Evolutionary conservation across 2,329 filamentous ascomycete genomes (phyloP).

Genomic region (Cyphellophora europaea): DNA sequence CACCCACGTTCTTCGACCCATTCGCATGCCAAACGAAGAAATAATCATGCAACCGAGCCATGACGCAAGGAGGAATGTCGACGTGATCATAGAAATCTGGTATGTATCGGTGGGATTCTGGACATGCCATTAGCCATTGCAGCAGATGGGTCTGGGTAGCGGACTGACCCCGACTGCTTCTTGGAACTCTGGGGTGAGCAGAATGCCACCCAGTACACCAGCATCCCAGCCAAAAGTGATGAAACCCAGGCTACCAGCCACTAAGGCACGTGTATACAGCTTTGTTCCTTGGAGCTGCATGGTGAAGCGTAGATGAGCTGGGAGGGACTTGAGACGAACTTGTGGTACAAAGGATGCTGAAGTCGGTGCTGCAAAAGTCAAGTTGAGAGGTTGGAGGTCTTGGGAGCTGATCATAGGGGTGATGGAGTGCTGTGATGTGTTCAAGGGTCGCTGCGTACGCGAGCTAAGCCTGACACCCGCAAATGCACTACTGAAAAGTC

Average conservation of each 20-base stretch:
- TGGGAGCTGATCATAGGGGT: too few relatives aligned
- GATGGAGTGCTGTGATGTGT: too few relatives aligned
- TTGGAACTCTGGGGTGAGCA: conserved; percentile 21
- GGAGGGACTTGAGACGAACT: too few relatives aligned
- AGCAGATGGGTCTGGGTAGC: not conserved
- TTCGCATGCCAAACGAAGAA: conserved; percentile 14
- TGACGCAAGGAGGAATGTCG: conserved; percentile 5
- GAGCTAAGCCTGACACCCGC: too few relatives aligned
- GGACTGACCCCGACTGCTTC: conserved; percentile 15
- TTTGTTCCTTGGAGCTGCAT: not conserved
- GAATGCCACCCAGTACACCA: conserved; percentile 25
- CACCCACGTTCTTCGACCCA: conserved; percentile 26
- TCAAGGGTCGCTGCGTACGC: too few relatives aligned
- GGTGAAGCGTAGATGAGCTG: not conserved
- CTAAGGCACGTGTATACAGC: not conserved
- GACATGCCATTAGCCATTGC: not conserved
- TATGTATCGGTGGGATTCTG: conserved; percentile 2
- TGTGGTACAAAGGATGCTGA: too few relatives aligned
- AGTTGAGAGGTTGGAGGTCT: too few relatives aligned
- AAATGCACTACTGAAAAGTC: too few relatives aligned
- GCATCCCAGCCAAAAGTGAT: conserved; percentile 71
- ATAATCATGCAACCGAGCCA: conserved; percentile 20
- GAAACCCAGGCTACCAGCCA: conserved; percentile 15
- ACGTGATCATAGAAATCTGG: conserved; percentile 8
- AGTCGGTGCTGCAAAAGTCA: too few relatives aligned